Evolutionary conservation across 169 alveolate genomes (phyloP), one percentile per base, ranked within the genome.

Genomic region (Miamiensis avidus): DNA sequence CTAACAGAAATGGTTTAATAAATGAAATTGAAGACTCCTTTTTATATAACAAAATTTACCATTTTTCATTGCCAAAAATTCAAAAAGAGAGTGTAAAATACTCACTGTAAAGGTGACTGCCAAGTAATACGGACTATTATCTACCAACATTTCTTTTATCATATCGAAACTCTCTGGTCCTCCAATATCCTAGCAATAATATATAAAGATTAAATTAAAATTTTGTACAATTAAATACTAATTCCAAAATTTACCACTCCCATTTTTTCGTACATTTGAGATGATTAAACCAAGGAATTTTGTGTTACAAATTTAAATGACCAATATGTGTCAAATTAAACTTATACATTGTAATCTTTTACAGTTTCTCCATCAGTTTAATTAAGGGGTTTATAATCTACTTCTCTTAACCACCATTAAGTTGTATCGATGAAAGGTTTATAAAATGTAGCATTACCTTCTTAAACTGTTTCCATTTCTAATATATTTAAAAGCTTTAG

Each of bases 11-110:
- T 49, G 4, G 4, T 11, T 49, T 4, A 4, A 49, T 49, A 49
- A 11, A 49, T 49, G 20, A 49, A 49, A 11, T 49, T 49, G 20
- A 11, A 49, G 4, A 49, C 20, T 11, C 4, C 4, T 49, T 49
- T 49, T 11, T 11, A 49, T 49, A 11, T 49, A 49, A 49, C 20
- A 49, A 49, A 49, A 11, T 49, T 73, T 49, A 88, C 77, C 95
- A 81, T 86, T 88, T 83, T 89, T 91, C 31, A 89, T 82, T 25
- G 96, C 96, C 76, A 93, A 74, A 34, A 93, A 74, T 84, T 93
- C 95, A 84, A 92, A 91, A 1, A 93, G 75, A n/a, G 93, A 91
- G 75, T 93, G 96, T 0, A 91, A 77, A 20, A 93, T 20, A 20
- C 91, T 74, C 29, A 93, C 96, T 26, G 88, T 69, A 49, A 91